A percentile compares a stretch with the other conserved stretches of the same genome.
Evolutionary conservation across 768 basidiomycete species (phyloP).

Genomic region (Auriscalpium orientale): DNA sequence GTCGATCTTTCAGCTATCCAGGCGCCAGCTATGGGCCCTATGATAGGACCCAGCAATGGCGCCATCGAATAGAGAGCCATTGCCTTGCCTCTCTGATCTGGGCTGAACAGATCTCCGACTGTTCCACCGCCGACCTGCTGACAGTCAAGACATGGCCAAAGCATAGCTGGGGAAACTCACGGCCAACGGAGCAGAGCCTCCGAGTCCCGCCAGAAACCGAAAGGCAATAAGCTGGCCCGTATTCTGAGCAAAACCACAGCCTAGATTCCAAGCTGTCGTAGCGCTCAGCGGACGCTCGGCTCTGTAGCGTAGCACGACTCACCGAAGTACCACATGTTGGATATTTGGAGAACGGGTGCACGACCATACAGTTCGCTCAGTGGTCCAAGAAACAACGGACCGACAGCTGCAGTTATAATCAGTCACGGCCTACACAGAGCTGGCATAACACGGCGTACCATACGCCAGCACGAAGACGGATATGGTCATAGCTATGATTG

Average conservation of each 20-base stretch:
- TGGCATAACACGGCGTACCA: conserved; percentile 27
- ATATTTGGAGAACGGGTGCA: conserved; percentile 46
- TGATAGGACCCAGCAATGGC: conserved; percentile 56
- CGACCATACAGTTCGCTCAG: conserved; percentile 68
- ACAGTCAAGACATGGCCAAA: not conserved
- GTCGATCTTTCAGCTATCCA: conserved; percentile 58
- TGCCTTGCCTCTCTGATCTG: conserved; percentile 59
- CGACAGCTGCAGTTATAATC: conserved; percentile 33
- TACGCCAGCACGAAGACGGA: conserved; percentile 45
- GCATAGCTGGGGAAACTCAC: conserved; percentile 5
- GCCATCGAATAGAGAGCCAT: conserved; percentile 58
- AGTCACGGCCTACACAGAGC: too few relatives aligned
- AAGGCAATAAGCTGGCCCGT: conserved; percentile 18
- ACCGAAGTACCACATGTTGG: conserved; percentile 65
- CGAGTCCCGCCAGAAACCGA: conserved; percentile 62
- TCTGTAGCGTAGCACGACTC: not conserved
- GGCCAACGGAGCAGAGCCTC: conserved; percentile 62
- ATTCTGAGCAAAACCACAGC: conserved; percentile 49
- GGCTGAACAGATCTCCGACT: conserved; percentile 50
- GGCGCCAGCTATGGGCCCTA: conserved; percentile 58
- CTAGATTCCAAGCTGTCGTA: conserved; percentile 46
- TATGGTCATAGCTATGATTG: conserved; percentile 47
- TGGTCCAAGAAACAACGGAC: conserved; percentile 43
- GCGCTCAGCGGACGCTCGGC: too few relatives aligned
- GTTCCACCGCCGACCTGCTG: conserved; percentile 49